Evolutionary conservation across 2,329 filamentous ascomycete species (phyloP).

Genomic region (Tolypocladium album): DNA sequence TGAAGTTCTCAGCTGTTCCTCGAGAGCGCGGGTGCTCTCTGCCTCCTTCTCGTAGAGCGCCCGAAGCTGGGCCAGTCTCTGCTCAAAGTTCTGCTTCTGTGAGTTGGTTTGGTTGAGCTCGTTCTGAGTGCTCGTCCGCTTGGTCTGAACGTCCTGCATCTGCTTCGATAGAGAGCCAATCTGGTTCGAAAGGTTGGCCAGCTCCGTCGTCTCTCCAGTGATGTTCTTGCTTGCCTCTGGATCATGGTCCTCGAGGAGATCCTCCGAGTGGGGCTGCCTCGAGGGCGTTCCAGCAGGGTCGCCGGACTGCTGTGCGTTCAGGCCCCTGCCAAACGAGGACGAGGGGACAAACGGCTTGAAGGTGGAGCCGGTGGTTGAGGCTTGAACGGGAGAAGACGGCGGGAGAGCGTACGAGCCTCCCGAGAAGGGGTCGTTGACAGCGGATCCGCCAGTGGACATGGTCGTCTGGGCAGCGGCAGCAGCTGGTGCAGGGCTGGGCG

Average conservation of each 20-base stretch:
- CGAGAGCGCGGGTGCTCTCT: slow-evolving; percentile 70
- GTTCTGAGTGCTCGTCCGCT: slow-evolving; percentile 68
- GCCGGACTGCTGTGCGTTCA: slow-evolving; percentile 69
- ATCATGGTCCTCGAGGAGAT: slow-evolving; percentile 84
- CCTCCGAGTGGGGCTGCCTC: slow-evolving; percentile 48
- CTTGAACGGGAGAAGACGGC: slow-evolving; percentile 43
- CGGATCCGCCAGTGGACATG: slow-evolving; percentile 66
- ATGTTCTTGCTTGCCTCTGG: slow-evolving; percentile 81
- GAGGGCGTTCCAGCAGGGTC: slow-evolving; percentile 24
- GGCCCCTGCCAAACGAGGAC: slow-evolving; percentile 79
- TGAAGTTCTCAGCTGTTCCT: slow-evolving; percentile 69
- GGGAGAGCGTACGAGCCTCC: slow-evolving; percentile 34
- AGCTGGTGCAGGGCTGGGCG: slow-evolving; percentile 29
- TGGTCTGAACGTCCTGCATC: slow-evolving; percentile 84
- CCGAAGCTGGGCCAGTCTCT: slow-evolving; percentile 75
- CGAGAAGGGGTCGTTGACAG: slow-evolving; percentile 51
- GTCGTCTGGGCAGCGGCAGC: slow-evolving; percentile 47
- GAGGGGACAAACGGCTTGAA: slow-evolving; percentile 92
- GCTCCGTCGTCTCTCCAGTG: slow-evolving; percentile 78
- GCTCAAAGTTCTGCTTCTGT: slow-evolving; percentile 90
- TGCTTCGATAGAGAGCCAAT: slow-evolving; percentile 84
- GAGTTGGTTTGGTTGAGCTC: slow-evolving; percentile 71
- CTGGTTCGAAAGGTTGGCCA: slow-evolving; percentile 94
- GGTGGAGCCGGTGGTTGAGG: slow-evolving; percentile 35
- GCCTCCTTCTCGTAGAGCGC: slow-evolving; percentile 89